Evolutionary conservation across 108 stramenopile species (phyloP).

Genomic region (Pseudonitzschia delicatissima): DNA sequence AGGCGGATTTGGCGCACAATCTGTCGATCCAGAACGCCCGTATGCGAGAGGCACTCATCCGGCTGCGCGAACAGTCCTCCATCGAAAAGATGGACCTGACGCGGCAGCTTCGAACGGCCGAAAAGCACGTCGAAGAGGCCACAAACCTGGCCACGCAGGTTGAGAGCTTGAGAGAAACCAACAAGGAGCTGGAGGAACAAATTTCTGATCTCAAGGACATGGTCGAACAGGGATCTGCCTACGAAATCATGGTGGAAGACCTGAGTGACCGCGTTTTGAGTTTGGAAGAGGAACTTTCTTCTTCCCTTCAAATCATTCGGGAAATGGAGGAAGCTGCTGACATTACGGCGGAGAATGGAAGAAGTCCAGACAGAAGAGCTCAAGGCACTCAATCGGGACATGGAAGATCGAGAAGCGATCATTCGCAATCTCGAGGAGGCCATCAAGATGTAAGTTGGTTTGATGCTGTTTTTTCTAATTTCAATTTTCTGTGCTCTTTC

Average conservation of each 20-base stretch:
- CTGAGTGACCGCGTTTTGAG: conserved; percentile 67
- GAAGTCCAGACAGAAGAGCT: conserved; percentile 86
- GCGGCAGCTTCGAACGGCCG: conserved; percentile 48
- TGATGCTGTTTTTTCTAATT: neutral
- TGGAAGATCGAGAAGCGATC: conserved; percentile 73
- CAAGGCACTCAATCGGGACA: conserved; percentile 69
- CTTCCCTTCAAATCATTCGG: conserved; percentile 51
- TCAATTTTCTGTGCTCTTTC: neutral
- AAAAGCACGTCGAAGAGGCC: conserved; percentile 48
- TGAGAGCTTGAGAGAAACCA: conserved; percentile 30
- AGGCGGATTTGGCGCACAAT: conserved; percentile 61
- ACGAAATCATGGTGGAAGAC: conserved; percentile 82
- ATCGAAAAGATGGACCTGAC: conserved; percentile 72
- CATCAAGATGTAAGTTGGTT: conserved; percentile 71
- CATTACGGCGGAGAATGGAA: conserved; percentile 87
- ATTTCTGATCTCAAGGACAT: conserved; percentile 79
- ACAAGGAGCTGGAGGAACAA: conserved; percentile 49
- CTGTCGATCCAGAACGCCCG: conserved; percentile 72
- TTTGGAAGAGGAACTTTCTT: conserved; percentile 67
- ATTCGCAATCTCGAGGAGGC: conserved; percentile 86
- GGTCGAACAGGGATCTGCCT: conserved; percentile 75
- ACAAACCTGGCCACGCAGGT: conserved; percentile 39
- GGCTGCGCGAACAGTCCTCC: conserved; percentile 73
- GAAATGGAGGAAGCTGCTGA: conserved; percentile 90
- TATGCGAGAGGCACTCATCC: conserved; percentile 79